Evolutionary conservation across 768 basidiomycete genomes (phyloP).

Genomic region (Crepidotus variabilis): DNA sequence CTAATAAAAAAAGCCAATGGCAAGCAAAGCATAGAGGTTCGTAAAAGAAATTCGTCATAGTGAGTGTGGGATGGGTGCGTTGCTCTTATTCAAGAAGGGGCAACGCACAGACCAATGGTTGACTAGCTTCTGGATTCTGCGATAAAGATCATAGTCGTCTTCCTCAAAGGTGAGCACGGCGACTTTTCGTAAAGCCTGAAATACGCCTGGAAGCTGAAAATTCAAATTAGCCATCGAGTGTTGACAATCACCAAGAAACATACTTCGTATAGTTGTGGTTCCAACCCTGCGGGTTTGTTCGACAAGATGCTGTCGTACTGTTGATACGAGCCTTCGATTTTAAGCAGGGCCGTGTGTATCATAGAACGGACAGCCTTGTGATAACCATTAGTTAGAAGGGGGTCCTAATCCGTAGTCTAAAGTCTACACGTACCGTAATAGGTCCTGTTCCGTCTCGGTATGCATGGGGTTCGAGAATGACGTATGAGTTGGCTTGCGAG

Average conservation of each 20-base stretch:
- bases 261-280: slow-evolving; percentile 14
- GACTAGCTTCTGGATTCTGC: slow-evolving; percentile 14
- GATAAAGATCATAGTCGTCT: slow-evolving; percentile 17
- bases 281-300: slow-evolving; percentile 3
- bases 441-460: slow-evolving; percentile 17
- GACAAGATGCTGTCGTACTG: slow-evolving; percentile 12
- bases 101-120: slow-evolving; percentile 15
- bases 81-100: slow-evolving; percentile 15
- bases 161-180: slow-evolving; percentile 16
- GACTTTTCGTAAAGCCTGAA: slow-evolving; percentile 15
- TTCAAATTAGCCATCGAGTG: neutral
- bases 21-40: too few relatives aligned
- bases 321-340: slow-evolving; percentile 18
- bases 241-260: slow-evolving; percentile 1
- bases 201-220: slow-evolving; percentile 24
- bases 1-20: too few relatives aligned
- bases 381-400: neutral
- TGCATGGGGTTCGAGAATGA: slow-evolving; percentile 10
- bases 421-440: slow-evolving; percentile 13
- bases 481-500: slow-evolving; percentile 14
- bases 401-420: neutral
- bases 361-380: slow-evolving; percentile 17
- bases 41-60: neutral
- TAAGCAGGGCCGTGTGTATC: slow-evolving; percentile 16
- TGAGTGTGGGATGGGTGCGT: neutral